phyloP scores from a whole-genome alignment of 2,329 filamentous ascomycete genomes.

The Chalaropsis thielavioides region DNA sequence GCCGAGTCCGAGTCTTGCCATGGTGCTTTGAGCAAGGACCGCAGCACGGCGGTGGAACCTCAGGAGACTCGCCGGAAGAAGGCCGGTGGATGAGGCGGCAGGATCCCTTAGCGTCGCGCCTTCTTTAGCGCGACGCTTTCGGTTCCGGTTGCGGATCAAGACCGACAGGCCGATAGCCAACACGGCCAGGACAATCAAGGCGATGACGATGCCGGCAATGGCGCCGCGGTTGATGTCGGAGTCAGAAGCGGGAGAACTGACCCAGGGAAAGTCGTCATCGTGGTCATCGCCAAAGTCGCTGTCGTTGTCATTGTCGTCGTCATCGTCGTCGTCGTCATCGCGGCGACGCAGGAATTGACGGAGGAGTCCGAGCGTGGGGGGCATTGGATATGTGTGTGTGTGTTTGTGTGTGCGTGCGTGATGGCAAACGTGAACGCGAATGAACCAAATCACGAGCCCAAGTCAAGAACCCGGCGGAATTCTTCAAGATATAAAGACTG shows the following conservation, averaged over 20 bases:
- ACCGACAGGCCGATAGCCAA: background rate
- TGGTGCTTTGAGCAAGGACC: background rate
- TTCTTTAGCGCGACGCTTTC: background rate
- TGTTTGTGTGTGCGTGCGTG: too few relatives aligned
- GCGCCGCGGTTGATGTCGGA: background rate
- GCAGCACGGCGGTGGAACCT: background rate
- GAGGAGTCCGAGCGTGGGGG: background rate
- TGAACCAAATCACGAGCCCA: background rate
- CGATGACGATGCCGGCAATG: conserved; percentile 8
- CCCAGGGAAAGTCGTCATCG: background rate
- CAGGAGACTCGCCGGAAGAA: background rate
- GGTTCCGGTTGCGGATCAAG: background rate
- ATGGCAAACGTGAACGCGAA: background rate
- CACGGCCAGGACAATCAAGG: conserved; percentile 4
- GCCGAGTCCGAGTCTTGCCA: background rate
- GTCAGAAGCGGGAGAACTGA: background rate
- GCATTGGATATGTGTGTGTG: background rate
- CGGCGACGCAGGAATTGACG: background rate
- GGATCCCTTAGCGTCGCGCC: background rate
- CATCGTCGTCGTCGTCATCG: conserved; percentile 6
- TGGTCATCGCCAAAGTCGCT: background rate
- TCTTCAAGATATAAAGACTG: background rate
- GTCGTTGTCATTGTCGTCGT: conserved; percentile 8
- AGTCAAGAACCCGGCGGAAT: background rate
- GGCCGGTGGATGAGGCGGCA: background rate